Evolutionary conservation across 306 rosid species (phyloP).

Genomic region (Fragaria vesca): DNA sequence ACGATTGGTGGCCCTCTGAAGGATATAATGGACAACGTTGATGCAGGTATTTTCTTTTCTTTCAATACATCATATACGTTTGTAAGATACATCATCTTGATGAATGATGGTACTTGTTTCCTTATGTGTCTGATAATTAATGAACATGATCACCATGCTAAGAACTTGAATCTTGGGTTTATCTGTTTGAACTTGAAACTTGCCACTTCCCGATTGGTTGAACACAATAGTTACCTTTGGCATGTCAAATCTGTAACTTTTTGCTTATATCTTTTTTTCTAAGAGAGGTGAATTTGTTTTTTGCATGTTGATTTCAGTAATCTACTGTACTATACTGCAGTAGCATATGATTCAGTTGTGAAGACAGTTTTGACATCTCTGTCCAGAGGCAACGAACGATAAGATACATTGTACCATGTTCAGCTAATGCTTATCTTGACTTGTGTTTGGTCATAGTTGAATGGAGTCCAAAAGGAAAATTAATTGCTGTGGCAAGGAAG

Average conservation of each 20-base stretch:
- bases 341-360: not conserved
- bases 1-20: constrained; percentile 39
- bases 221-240: not conserved
- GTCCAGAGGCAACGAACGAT: not conserved
- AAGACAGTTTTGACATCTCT: not conserved
- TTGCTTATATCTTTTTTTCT: not conserved
- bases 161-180: not conserved
- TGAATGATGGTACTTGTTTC: not conserved
- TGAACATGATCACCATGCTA: not conserved
- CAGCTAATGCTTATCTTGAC: constrained; percentile 20
- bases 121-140: not conserved
- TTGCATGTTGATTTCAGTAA: not conserved
- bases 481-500: constrained; percentile 71
- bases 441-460: constrained; percentile 51
- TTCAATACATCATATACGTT: not conserved
- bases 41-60: constrained; percentile 60
- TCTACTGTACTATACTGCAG: not conserved
- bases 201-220: not conserved
- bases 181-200: not conserved
- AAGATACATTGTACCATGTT: not conserved
- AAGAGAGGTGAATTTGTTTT: not conserved
- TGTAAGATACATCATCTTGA: not conserved
- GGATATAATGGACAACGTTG: constrained; percentile 56
- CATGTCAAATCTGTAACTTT: not conserved
- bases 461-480: constrained; percentile 65